Percentiles rank a stretch among this genome's conserved stretches.
These are phyloP conservation scores for Arthrobotrys conoides DNA, from an alignment of 2,329 filamentous ascomycete genomes.

Conservation along the genomic window DNA sequence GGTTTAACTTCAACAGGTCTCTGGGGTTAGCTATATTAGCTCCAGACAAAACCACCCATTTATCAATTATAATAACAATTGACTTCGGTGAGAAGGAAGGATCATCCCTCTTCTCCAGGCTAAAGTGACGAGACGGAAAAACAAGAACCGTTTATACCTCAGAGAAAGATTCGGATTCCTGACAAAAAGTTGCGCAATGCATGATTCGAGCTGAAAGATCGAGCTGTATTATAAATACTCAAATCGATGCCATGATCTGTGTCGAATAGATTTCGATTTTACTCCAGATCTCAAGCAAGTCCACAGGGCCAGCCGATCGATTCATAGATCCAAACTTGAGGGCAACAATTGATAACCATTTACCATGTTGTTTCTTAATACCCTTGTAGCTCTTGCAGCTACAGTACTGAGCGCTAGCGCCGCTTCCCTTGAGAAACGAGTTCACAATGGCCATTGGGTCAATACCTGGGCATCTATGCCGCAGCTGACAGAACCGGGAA, in stretches of 20 bases:
- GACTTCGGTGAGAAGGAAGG: conserved; percentile 48
- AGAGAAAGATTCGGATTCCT: neutral
- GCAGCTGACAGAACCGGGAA: conserved; percentile 75
- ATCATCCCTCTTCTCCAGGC: conserved; percentile 37
- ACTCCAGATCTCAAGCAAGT: conserved; percentile 9
- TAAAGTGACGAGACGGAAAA: conserved; percentile 53
- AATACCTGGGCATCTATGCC: conserved; percentile 78
- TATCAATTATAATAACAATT: conserved; percentile 2
- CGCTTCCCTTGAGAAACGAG: conserved; percentile 43
- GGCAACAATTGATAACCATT: conserved; percentile 19
- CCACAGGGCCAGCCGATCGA: neutral
- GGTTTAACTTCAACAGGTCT: conserved; percentile 9
- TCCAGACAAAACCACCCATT: conserved; percentile 2
- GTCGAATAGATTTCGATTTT: conserved; percentile 9
- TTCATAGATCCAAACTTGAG: conserved; percentile 6
- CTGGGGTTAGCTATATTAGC: conserved; percentile 25
- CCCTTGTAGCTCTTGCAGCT: conserved; percentile 45
- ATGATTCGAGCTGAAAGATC: neutral
- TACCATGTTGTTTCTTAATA: conserved; percentile 39
- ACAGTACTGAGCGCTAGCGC: conserved; percentile 31
- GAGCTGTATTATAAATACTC: conserved; percentile 27
- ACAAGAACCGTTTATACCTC: conserved; percentile 12
- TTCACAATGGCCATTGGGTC: conserved; percentile 70
- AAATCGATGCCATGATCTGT: neutral
- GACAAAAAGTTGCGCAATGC: conserved; percentile 18